Evolutionary conservation across 257 asterid genomes (phyloP).

Genomic region (Nicotiana tomentosiformis): DNA sequence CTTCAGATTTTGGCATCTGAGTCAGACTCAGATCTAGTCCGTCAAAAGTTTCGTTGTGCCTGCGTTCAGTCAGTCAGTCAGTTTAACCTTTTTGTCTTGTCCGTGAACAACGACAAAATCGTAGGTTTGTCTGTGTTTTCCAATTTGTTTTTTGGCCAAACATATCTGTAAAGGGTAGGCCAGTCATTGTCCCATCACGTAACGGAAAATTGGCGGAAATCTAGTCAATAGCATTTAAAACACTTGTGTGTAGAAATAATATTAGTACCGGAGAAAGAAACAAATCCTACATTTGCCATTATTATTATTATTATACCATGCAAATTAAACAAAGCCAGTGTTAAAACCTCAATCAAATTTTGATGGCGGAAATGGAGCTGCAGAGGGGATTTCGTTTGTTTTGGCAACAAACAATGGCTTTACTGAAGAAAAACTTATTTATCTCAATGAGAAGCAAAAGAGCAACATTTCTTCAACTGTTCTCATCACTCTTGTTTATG

Average conservation of each 20-base stretch:
- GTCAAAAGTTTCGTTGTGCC: too few relatives aligned
- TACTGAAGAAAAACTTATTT: conserved; percentile 29
- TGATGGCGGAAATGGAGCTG: conserved; percentile 15
- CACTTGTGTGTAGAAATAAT: too few relatives aligned
- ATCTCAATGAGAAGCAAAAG: conserved; percentile 19
- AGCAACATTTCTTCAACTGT: conserved; percentile 22
- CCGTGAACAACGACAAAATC: not conserved
- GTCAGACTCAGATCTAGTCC: too few relatives aligned
- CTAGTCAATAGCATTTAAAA: not conserved
- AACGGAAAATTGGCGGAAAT: not conserved
- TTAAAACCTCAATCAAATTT: too few relatives aligned
- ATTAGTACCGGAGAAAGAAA: too few relatives aligned
- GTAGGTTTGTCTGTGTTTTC: not conserved
- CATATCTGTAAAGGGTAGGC: not conserved
- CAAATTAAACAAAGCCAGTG: too few relatives aligned
- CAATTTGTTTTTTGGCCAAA: not conserved
- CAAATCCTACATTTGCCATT: too few relatives aligned
- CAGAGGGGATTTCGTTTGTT: conserved; percentile 25
- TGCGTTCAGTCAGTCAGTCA: too few relatives aligned
- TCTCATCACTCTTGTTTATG: conserved; percentile 30
- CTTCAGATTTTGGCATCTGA: too few relatives aligned
- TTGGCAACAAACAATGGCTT: conserved; percentile 21
- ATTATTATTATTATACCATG: too few relatives aligned
- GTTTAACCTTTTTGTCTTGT: not conserved
- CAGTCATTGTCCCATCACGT: not conserved